These are phyloP conservation scores for Brasenia schreberi DNA, from an alignment of 164 flowering plant genomes.

Conservation along the genomic window DNA sequence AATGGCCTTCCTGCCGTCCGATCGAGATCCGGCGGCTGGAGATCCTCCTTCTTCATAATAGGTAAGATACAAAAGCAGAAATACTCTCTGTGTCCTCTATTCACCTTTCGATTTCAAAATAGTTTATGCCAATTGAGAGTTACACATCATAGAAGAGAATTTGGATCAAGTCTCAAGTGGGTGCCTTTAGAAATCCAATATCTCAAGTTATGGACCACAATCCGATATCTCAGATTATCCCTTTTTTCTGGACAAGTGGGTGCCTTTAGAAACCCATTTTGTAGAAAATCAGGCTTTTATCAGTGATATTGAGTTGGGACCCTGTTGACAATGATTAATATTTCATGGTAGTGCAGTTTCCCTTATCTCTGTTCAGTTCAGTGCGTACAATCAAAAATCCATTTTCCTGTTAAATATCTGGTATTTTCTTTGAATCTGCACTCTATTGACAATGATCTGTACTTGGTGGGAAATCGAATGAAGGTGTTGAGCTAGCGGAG, in stretches of 20 bases:
- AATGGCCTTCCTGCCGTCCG: conserved; percentile 13
- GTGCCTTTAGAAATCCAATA: too few species aligned
- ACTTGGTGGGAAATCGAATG: background rate
- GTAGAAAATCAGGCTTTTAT: too few species aligned
- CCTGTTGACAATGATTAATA: background rate
- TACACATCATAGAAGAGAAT: background rate
- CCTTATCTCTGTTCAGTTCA: background rate
- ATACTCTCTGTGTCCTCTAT: background rate
- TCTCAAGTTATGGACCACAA: background rate
- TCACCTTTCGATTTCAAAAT: background rate
- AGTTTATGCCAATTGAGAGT: background rate
- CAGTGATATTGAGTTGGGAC: too few species aligned
- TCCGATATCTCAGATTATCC: background rate
- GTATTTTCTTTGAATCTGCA: too few species aligned
- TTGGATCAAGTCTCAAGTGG: background rate
- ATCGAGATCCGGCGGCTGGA: conserved; percentile 26
- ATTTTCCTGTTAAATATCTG: too few species aligned
- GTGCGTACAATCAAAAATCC: too few species aligned
- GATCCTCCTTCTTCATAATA: conserved; percentile 23
- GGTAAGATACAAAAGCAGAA: conserved; percentile 6
- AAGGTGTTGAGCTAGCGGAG: conserved; percentile 2
- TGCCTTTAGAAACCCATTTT: background rate
- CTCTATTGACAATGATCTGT: too few species aligned
- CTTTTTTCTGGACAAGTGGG: background rate
- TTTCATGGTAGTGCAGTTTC: background rate